Evolutionary conservation across 148 eudicot species (phyloP), one percentile per base, ranked within the genome.

Genomic region (Hydrangea macrophylla): DNA sequence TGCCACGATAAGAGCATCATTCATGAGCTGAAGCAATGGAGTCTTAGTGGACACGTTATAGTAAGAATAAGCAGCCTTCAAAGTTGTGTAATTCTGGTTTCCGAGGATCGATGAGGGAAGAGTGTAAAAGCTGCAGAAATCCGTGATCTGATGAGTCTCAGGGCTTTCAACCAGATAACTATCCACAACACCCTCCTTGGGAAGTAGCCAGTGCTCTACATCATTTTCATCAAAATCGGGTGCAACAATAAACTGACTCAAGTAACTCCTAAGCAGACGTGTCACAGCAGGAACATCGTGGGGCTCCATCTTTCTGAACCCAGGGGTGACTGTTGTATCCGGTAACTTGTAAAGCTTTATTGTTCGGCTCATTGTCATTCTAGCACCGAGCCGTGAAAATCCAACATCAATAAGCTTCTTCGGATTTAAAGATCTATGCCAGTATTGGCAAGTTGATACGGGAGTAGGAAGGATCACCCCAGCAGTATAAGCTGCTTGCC

Each of bases 401-500:
- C 89, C 93, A 35, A 92, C 93, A 84, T 89, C 98, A 67, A 92
- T 92, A 55, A 92, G 76, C 83, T 92, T 92, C 80, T 87, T 92
- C 0, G 93, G 98, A 72, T 87, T 87, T 72, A 89, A 63, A 67
- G 93, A 89, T 65, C 91, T 79, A 65, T 87, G 93, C 96, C 98
- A 92, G 51, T 89, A 92, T 72, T 92, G 96, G 68, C 98, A 87
- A 22, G 91, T 87, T 2, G 96, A 76, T 27, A 92, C 64, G 23
- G 92, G 96, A 0, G 92, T 92, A 5, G 97, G 92, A 53, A 92
- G 82, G 60, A 89, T 93, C 30, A 92, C 90, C 15, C 98, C 96
- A 69, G 96, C 96, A 44, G 98, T 85, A 73, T 92, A 92, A 70
- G 98, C 93, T 12, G 96, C 98, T 66, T 89, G 96, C 98, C 98